phyloP scores from a whole-genome alignment of 23 red algal genomes.

The Chondrus crispus region DNA sequence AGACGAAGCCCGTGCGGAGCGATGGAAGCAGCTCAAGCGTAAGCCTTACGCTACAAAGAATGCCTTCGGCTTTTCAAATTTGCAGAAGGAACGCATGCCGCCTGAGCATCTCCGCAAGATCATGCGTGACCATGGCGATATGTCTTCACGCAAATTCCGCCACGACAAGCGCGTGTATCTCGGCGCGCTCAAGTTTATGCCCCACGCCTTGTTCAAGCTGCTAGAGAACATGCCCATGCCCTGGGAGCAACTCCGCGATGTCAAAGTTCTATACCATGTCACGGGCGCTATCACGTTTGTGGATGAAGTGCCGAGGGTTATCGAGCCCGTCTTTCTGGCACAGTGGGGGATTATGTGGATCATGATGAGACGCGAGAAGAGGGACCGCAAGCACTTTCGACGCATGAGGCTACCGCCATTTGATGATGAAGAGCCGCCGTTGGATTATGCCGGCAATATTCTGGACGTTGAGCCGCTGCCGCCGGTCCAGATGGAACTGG shows the following conservation, averaged over 20 bases:
- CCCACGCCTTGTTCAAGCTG: constrained; percentile 91
- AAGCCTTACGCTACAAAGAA: constrained; percentile 39
- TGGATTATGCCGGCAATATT: constrained; percentile 94
- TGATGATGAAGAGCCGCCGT: constrained; percentile 95
- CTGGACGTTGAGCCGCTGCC: constrained; percentile 90
- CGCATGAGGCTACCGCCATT: constrained; percentile 91
- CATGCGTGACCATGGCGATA: constrained; percentile 93
- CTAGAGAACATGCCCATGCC: constrained; percentile 99
- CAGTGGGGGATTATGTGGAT: constrained; percentile 95
- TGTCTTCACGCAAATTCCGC: constrained; percentile 75
- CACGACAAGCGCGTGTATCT: constrained; percentile 91
- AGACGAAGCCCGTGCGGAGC: constrained; percentile 31
- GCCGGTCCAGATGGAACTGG: constrained; percentile 89
- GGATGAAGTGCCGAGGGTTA: constrained; percentile 76
- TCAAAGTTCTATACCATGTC: constrained; percentile 88
- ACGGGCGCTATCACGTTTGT: constrained; percentile 97
- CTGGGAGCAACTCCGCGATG: constrained; percentile 83
- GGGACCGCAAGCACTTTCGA: constrained; percentile 74
- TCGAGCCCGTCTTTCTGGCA: constrained; percentile 85
- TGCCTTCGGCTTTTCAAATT: constrained; percentile 74
- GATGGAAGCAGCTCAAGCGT: constrained; percentile 52
- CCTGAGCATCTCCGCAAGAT: constrained; percentile 92
- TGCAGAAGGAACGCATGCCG: constrained; percentile 88
- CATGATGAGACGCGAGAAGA: constrained; percentile 82
- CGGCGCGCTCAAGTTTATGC: constrained; percentile 91